Percentiles rank a stretch among this genome's conserved stretches.
Conservation (phyloP, 2,329 filamentous ascomycete genomes). For the Colletotrichum spinosum region DNA sequence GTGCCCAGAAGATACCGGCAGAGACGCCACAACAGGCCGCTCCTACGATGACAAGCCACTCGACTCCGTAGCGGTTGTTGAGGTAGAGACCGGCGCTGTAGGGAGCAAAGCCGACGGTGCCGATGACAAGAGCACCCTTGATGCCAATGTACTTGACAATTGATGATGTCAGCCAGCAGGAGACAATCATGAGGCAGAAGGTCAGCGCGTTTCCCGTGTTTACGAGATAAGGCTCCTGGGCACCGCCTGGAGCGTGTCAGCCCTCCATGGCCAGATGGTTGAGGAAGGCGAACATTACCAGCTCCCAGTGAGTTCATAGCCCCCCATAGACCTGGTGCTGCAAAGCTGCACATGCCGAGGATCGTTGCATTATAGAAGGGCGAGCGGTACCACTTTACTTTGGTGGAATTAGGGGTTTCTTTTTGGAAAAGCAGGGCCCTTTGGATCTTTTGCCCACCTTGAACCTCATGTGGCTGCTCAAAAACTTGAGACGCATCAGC, state of each 20-base stretch:
- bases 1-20: slow-evolving; percentile 52
- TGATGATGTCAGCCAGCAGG: slow-evolving; percentile 52
- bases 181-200: slow-evolving; percentile 65
- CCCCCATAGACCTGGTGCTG: slow-evolving; percentile 44
- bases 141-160: slow-evolving; percentile 51
- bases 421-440: background rate
- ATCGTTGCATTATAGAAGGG: slow-evolving; percentile 45
- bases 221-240: slow-evolving; percentile 73
- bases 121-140: slow-evolving; percentile 53
- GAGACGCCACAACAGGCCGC: slow-evolving; percentile 55
- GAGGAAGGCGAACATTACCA: slow-evolving; percentile 15
- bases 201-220: slow-evolving; percentile 79
- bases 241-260: slow-evolving; percentile 64
- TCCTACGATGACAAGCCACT: slow-evolving; percentile 58
- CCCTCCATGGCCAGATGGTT: background rate
- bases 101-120: slow-evolving; percentile 55
- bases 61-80: slow-evolving; percentile 56
- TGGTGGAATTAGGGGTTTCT: background rate
- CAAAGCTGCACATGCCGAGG: slow-evolving; percentile 45
- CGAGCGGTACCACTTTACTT: slow-evolving; percentile 42
- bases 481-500: background rate
- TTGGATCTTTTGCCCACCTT: background rate
- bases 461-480: background rate
- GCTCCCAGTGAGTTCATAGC: slow-evolving; percentile 44
- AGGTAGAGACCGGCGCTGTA: slow-evolving; percentile 57